These are phyloP conservation scores for Sparassis latifolia DNA, from an alignment of 1,284 basidiomycete genomes.

Conservation along the genomic window DNA sequence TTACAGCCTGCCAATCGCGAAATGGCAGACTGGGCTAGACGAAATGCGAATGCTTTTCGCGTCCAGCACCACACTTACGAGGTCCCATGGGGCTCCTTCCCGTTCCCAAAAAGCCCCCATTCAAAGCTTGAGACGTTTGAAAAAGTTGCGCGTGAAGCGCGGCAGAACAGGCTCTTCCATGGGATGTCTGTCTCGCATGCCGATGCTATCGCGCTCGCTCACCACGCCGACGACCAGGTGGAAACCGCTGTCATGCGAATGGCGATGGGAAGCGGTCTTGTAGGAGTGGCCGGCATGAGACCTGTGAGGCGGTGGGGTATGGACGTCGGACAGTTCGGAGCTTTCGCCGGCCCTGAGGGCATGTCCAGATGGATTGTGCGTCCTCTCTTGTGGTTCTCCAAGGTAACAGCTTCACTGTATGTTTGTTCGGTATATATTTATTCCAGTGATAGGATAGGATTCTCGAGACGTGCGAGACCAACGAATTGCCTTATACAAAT, in stretches of 20 bases:
- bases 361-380: slow-evolving; percentile 63
- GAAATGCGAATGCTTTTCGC: slow-evolving; percentile 37
- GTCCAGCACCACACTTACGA: slow-evolving; percentile 38
- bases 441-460: slow-evolving; percentile 51
- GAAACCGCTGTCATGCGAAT: slow-evolving; percentile 72
- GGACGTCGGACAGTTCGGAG: slow-evolving; percentile 36
- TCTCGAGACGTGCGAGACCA: slow-evolving; percentile 62
- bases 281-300: slow-evolving; percentile 63
- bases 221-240: slow-evolving; percentile 75
- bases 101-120: slow-evolving; percentile 32
- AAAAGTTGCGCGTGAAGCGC: slow-evolving; percentile 46
- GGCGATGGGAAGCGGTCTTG: slow-evolving; percentile 42
- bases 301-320: slow-evolving; percentile 67
- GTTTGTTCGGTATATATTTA: slow-evolving; percentile 3
- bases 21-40: slow-evolving; percentile 47
- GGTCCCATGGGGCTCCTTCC: slow-evolving; percentile 53
- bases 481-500: slow-evolving; percentile 51
- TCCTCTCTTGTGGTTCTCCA: slow-evolving; percentile 58
- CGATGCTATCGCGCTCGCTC: slow-evolving; percentile 52
- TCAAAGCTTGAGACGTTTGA: slow-evolving; percentile 36
- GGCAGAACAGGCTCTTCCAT: slow-evolving; percentile 49
- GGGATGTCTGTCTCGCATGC: slow-evolving; percentile 35
- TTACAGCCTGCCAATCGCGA: slow-evolving; percentile 48
- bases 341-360: slow-evolving; percentile 43
- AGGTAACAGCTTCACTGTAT: slow-evolving; percentile 37